These are phyloP conservation scores for Candida sphagnicola DNA, from an alignment of 805 yeast genomes.

Conservation along the genomic window DNA sequence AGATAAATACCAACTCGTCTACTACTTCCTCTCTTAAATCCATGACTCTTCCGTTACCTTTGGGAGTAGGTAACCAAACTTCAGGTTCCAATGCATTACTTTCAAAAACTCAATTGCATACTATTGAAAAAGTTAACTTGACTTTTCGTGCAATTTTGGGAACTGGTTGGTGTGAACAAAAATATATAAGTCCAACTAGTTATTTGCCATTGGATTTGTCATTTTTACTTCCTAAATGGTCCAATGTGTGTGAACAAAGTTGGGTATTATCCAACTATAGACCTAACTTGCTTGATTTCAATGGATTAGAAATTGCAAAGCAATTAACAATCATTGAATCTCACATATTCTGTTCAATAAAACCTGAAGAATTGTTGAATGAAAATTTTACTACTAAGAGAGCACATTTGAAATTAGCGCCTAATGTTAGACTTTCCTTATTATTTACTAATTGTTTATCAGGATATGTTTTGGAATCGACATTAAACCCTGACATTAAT, in stretches of 20 bases:
- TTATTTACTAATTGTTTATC: constrained; percentile 69
- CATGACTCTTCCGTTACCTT: constrained; percentile 39
- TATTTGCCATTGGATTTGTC: constrained; percentile 30
- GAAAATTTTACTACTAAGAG: constrained; percentile 60
- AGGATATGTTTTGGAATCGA: constrained; percentile 67
- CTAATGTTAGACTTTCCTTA: constrained; percentile 58
- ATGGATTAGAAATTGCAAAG: constrained; percentile 72
- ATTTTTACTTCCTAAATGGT: constrained; percentile 44
- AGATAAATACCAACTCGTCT: constrained; percentile 45
- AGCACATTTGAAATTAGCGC: constrained; percentile 54
- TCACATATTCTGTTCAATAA: constrained; percentile 57
- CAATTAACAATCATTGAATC: constrained; percentile 74
- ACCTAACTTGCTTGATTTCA: constrained; percentile 51
- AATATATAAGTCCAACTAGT: constrained; percentile 25
- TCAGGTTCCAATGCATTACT: constrained; percentile 37
- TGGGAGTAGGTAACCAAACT: constrained; percentile 40
- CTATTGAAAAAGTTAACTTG: constrained; percentile 48
- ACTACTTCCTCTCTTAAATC: constrained; percentile 37
- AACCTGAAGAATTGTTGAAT: constrained; percentile 62
- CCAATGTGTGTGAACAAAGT: constrained; percentile 45
- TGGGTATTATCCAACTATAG: constrained; percentile 57
- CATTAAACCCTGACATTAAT: constrained; percentile 49
- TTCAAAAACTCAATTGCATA: constrained; percentile 32
- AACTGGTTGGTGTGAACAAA: constrained; percentile 41
- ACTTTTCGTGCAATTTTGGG: constrained; percentile 53